Percentiles rank a stretch among this genome's conserved stretches.
These are phyloP conservation scores for Tetrapisispora nanseiensis DNA, from an alignment of 805 yeast species.

Conservation along the genomic window DNA sequence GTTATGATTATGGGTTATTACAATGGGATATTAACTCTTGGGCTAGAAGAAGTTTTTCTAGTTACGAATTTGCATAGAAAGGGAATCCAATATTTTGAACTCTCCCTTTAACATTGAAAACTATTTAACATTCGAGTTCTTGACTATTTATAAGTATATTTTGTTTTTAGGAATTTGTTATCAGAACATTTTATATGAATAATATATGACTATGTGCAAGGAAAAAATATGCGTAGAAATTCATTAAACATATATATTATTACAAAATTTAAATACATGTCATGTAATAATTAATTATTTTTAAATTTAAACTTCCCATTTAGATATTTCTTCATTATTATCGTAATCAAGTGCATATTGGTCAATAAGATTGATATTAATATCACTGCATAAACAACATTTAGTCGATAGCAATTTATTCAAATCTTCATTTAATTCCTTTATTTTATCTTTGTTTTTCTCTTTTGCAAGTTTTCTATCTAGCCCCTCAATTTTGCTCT, in stretches of 20 bases:
- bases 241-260: no score
- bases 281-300: no score
- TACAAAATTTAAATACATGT: no score
- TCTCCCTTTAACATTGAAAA: no score
- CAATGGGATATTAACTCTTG: slow-evolving; percentile 61
- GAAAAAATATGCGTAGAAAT: background rate
- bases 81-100: no score
- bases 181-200: background rate
- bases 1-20: slow-evolving; percentile 57
- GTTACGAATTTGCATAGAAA: slow-evolving; percentile 36
- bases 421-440: slow-evolving; percentile 54
- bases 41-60: slow-evolving; percentile 52
- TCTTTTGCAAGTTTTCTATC: slow-evolving; percentile 20
- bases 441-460: slow-evolving; percentile 20
- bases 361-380: slow-evolving; percentile 61
- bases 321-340: slow-evolving; percentile 33
- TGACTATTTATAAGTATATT: no score
- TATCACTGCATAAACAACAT: slow-evolving; percentile 71
- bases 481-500: slow-evolving; percentile 46
- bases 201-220: no score
- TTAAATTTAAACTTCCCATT: slow-evolving; percentile 37
- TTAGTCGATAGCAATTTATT: slow-evolving; percentile 51
- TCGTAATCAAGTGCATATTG: slow-evolving; percentile 39
- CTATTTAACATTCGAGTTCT: no score
- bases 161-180: no score